Base-by-base conservation (phyloP, 2,329 filamentous ascomycete species). In the Cladophialophora carrionii region DNA sequence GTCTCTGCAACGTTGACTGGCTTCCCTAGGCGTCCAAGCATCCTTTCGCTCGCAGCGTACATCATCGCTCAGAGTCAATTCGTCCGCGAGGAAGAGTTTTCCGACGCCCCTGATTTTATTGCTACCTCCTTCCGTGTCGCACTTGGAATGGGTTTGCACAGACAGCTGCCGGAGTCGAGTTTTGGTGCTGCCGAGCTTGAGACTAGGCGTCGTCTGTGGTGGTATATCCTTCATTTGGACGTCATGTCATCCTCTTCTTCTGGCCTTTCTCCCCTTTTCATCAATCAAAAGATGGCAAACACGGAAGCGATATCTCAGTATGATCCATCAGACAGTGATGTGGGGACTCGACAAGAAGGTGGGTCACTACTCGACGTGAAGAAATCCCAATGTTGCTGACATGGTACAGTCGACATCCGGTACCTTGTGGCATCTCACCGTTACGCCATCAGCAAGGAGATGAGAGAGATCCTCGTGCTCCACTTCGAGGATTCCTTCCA, bases 61-160 rank as follows among this genome's bases (percentile, higher is more conserved):
- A 61, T 70, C n/a, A 65, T 65, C 24, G 57, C 65, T 4, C 68
- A 70, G 51, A 68, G 67, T 49, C 68, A 70, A 24, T 70, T 70
- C 43, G 58, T 64, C n/a, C 59, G 67, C 24, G 68, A 70, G 62
- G 68, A 70, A 64, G 68, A 70, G 43, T 70, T 70, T 58, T 57
- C 67, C 8, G 65, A 70, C 32, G 58, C 53, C 7, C 68, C 67
- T 22, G 68, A 70, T 31, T 70, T 70, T 51, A 70, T 70, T 20
- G 37, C 58, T 10, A 69, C 67, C 14, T 61, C 68, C 4, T 70
- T 70, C 51, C 64, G 68, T 9, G 49, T 70, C 10, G 67, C 67
- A 6, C 60, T 70, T 4, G 67, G 68, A 2, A 70, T 70, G 68
- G 68, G 68, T n/a, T 34, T 70, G 7, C 68, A 70, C 54, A 49